phyloP scores from a whole-genome alignment of 2,329 filamentous ascomycete species.

The Ceratocystis albifundus region DNA sequence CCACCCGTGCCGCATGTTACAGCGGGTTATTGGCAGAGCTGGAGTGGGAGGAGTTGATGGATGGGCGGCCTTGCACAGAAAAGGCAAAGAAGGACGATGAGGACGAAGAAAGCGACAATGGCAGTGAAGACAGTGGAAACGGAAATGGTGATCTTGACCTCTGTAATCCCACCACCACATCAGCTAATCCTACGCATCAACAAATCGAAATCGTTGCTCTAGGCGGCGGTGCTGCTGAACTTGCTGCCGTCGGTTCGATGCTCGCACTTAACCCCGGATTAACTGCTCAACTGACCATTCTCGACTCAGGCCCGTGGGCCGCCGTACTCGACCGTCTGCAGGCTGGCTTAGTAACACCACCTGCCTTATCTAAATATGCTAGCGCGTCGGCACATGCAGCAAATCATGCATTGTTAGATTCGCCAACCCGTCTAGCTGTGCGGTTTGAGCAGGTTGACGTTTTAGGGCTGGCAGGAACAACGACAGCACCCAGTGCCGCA shows the following conservation, averaged over 20 bases:
- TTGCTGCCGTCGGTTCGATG: constrained; percentile 43
- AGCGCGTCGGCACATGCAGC: constrained; percentile 37
- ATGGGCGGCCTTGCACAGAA: neutral
- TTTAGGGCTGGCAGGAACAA: constrained; percentile 28
- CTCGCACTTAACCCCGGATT: constrained; percentile 28
- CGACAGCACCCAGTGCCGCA: constrained; percentile 30
- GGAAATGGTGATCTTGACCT: neutral
- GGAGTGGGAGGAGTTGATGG: neutral
- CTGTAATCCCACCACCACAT: neutral
- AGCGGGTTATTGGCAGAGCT: constrained; percentile 38
- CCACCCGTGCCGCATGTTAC: constrained; percentile 73
- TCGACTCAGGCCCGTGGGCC: constrained; percentile 76
- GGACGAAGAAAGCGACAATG: constrained; percentile 12
- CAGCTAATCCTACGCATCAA: neutral
- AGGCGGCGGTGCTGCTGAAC: constrained; percentile 50
- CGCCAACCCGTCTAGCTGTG: constrained; percentile 29
- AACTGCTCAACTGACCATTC: constrained; percentile 43
- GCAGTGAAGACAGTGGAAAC: neutral
- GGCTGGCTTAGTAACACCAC: constrained; percentile 42
- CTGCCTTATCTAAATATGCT: constrained; percentile 42
- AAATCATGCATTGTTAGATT: constrained; percentile 35
- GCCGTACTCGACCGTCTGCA: constrained; percentile 49
- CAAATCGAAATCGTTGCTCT: constrained; percentile 37
- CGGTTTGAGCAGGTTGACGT: constrained; percentile 33
- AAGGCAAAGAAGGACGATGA: neutral